Evolutionary conservation across 306 rosid genomes (phyloP).

Genomic region (Lagenaria siceraria): DNA sequence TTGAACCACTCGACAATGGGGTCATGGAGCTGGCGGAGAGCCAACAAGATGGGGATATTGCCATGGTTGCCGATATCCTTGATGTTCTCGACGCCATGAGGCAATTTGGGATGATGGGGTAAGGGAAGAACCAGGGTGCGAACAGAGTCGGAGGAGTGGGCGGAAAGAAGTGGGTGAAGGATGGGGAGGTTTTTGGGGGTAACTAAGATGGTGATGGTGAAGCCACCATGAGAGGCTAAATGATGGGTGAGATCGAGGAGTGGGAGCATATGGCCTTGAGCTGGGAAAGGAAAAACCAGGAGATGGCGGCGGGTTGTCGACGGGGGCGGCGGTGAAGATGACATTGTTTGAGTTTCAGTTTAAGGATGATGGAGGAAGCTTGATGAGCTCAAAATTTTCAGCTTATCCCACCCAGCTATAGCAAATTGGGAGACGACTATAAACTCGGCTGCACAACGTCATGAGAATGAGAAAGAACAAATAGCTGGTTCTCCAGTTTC

Average conservation of each 20-base stretch:
- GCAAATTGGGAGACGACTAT: no score
- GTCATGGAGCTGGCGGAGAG: constrained; percentile 19
- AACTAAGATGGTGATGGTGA: constrained; percentile 31
- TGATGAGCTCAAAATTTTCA: no score
- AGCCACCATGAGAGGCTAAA: constrained; percentile 18
- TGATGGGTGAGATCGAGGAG: constrained; percentile 45
- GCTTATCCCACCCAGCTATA: no score
- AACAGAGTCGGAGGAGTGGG: constrained; percentile 17
- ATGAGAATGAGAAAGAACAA: no score
- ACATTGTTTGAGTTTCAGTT: background rate
- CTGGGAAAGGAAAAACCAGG: constrained; percentile 52
- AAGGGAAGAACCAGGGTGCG: constrained; percentile 38
- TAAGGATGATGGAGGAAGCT: no score
- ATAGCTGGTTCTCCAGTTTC: no score
- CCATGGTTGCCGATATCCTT: constrained; percentile 43
- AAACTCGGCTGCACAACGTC: no score
- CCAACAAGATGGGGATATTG: constrained; percentile 19
- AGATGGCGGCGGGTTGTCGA: constrained; percentile 17
- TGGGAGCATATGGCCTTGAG: constrained; percentile 56
- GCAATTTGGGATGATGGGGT: constrained; percentile 47
- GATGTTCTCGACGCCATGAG: constrained; percentile 31
- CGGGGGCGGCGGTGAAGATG: background rate
- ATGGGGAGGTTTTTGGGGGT: constrained; percentile 50
- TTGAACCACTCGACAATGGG: constrained; percentile 27
- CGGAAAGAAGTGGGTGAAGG: constrained; percentile 31